A percentile compares a stretch with the other conserved stretches of the same genome.
Evolutionary conservation across 1,284 basidiomycete genomes (phyloP).

Genomic region (Peniophora sp.): DNA sequence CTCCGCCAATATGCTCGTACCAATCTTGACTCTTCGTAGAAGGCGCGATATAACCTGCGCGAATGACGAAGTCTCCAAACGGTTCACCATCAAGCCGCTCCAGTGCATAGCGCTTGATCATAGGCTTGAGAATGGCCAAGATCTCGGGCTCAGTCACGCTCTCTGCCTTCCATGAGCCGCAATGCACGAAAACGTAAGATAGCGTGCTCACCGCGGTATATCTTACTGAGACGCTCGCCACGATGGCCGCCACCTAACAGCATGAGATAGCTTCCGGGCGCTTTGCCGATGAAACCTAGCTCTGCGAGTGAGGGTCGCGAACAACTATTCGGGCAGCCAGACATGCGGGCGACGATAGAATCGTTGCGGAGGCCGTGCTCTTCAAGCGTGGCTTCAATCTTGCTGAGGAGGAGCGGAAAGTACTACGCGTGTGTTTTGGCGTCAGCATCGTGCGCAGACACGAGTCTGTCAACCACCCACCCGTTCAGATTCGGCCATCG

Average conservation of each 20-base stretch:
- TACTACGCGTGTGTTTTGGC: slow-evolving; percentile 44
- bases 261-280: slow-evolving; percentile 93
- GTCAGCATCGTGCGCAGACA: slow-evolving; percentile 1
- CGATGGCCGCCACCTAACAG: slow-evolving; percentile 92
- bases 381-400: slow-evolving; percentile 93
- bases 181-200: neutral
- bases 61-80: slow-evolving; percentile 94
- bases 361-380: slow-evolving; percentile 89
- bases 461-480: slow-evolving; percentile 28
- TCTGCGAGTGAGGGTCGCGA: slow-evolving; percentile 90
- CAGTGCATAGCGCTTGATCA: slow-evolving; percentile 91
- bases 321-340: slow-evolving; percentile 94
- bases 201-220: slow-evolving; percentile 61
- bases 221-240: slow-evolving; percentile 91
- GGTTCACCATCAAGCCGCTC: slow-evolving; percentile 86
- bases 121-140: slow-evolving; percentile 78
- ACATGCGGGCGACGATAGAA: slow-evolving; percentile 97
- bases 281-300: slow-evolving; percentile 95
- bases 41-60: slow-evolving; percentile 77
- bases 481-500: slow-evolving; percentile 92
- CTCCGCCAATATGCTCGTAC: slow-evolving; percentile 77
- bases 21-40: slow-evolving; percentile 73
- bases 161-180: slow-evolving; percentile 39
- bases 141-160: slow-evolving; percentile 93
- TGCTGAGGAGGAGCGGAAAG: slow-evolving; percentile 87